Evolutionary conservation across 2,329 filamentous ascomycete genomes (phyloP), one percentile per base, ranked within the genome.

Genomic region (Gyromitra esculenta): DNA sequence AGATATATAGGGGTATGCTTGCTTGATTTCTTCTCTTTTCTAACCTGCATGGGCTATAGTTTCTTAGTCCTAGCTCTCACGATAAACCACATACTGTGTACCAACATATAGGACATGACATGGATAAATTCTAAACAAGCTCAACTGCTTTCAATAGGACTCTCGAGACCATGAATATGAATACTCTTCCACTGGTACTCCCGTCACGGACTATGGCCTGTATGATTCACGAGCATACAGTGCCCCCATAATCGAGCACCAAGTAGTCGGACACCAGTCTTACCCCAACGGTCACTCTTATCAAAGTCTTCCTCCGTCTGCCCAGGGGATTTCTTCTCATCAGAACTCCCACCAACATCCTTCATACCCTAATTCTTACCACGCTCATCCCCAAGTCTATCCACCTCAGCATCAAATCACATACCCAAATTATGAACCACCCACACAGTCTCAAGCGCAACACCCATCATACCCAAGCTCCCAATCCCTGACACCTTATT

Each of bases 1-100:
- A 75, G 77, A 54, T 72, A 79, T 73, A 77, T 77, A 77, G 75
- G 63, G 78, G 78, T 79, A 79, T 79, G 78, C 75, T 78, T 79
- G 67, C 74, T 79, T 77, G 35, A 63, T 73, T 72, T 63, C 21
- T 67, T 87, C 70, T 85, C 89, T 35, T 18, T 15, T 59, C 52
- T 60, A 45, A 18, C 72, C 31, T 69, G n/a, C 41, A 67, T 41
- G 41, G 70, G 70, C 50, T 37, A 60, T 48, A 59, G 52, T 67
- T 11, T 13, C 31, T 41, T 8, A 72, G n/a, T 39, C 21, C 63
- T n/a, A 37, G 72, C 48, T 31, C 57, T 54, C 57, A 21, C 50
- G 35, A 75, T 56, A 70, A 35, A 48, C 54, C 15, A n/a, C 63
- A 59, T 59, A 35, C 35, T 62, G 43, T 15, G 18, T 7, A 43